Evolutionary conservation across 2,329 filamentous ascomycete species (phyloP).

Genomic region (Penicillium sp.): DNA sequence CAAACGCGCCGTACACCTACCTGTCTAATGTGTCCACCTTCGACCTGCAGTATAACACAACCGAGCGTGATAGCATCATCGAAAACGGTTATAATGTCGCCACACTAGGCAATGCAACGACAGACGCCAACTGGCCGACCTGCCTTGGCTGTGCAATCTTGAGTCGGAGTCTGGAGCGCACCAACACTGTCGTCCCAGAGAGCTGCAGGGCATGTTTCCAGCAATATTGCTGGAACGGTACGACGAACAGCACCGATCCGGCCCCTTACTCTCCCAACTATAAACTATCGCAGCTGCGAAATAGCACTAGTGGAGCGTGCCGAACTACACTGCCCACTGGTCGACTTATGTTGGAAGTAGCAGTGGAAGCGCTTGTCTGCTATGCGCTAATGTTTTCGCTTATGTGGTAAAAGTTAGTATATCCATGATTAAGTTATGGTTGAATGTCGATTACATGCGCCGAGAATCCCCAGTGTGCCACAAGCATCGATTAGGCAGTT

Average conservation of each 20-base stretch:
- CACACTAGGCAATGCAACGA: conserved; percentile 73
- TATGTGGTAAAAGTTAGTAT: not conserved
- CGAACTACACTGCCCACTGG: not conserved
- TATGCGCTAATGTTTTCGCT: not conserved
- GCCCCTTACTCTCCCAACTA: not conserved
- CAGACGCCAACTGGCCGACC: conserved; percentile 68
- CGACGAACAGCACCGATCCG: conserved; percentile 21
- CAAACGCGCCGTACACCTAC: conserved; percentile 74
- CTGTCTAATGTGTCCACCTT: conserved; percentile 65
- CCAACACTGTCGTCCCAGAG: conserved; percentile 62
- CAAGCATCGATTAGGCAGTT: no score
- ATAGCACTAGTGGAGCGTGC: not conserved
- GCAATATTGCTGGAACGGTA: conserved; percentile 87
- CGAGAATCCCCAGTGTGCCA: no score
- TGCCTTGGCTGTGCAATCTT: conserved; percentile 82
- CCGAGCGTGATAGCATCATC: not conserved
- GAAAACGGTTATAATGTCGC: conserved; percentile 74
- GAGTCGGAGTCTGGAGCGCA: conserved; percentile 68
- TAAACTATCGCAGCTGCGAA: not conserved
- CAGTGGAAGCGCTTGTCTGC: not conserved
- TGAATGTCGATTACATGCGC: not conserved
- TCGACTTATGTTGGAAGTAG: not conserved
- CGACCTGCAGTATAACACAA: not conserved
- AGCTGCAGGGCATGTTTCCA: conserved; percentile 67
- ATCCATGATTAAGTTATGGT: not conserved